Evolutionary conservation across 352 stramenopile genomes (phyloP).

Genomic region (Saprolegnia diclina): DNA sequence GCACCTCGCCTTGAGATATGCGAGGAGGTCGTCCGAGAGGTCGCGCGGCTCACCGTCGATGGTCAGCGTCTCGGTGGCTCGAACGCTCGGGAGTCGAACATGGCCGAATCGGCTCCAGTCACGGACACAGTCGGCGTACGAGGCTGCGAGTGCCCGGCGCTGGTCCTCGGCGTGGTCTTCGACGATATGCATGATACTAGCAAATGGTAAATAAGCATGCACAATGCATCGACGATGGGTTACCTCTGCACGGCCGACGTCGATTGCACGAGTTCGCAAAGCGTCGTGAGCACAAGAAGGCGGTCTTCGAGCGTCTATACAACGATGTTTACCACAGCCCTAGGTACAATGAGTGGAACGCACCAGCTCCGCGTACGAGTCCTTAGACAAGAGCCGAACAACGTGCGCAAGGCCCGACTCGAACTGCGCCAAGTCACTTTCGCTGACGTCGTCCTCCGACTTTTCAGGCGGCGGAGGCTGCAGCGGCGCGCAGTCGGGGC

Average conservation of each 20-base stretch:
- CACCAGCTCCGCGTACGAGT: constrained; percentile 55
- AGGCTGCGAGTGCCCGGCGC: constrained; percentile 46
- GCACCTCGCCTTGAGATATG: constrained; percentile 59
- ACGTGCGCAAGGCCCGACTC: constrained; percentile 52
- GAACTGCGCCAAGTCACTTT: constrained; percentile 37
- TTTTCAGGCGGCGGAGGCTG: constrained; percentile 48
- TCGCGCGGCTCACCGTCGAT: constrained; percentile 66
- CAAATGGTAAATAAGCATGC: constrained; percentile 30
- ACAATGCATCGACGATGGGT: constrained; percentile 34
- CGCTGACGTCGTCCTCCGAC: constrained; percentile 38
- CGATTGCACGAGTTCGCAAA: constrained; percentile 57
- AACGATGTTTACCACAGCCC: not conserved
- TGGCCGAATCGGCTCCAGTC: constrained; percentile 54
- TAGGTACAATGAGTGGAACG: not conserved
- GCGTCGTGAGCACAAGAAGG: constrained; percentile 47
- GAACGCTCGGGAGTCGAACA: not conserved
- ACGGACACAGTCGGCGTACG: constrained; percentile 50
- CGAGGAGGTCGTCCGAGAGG: constrained; percentile 61
- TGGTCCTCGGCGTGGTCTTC: constrained; percentile 59
- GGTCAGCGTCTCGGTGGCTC: constrained; percentile 32
- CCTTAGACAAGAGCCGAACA: constrained; percentile 61
- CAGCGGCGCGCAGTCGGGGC: constrained; percentile 52
- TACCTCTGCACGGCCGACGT: constrained; percentile 41
- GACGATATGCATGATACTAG: constrained; percentile 29
- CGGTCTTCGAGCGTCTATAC: constrained; percentile 40